Conservation (phyloP, 2,329 filamentous ascomycete species). For the Venturiaceae sp. region DNA sequence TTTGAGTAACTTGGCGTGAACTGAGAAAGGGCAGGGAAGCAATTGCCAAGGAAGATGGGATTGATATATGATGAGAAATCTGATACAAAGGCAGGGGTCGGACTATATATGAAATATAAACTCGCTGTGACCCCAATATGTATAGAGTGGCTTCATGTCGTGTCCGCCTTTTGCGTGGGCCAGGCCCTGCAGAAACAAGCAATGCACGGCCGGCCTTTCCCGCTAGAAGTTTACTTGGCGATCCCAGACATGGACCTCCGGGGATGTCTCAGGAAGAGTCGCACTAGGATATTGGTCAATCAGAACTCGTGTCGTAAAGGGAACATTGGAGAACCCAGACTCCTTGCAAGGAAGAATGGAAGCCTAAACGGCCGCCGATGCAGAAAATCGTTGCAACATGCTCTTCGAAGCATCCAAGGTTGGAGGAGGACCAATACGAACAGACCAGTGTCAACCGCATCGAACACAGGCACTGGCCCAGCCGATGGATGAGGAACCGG, state of each 20-base stretch:
- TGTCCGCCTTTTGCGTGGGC: neutral
- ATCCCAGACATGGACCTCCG: neutral
- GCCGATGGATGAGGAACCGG: neutral
- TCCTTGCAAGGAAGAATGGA: neutral
- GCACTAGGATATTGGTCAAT: neutral
- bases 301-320: neutral
- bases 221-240: neutral
- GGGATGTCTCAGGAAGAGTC: neutral
- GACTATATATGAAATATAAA: neutral
- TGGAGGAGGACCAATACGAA: neutral
- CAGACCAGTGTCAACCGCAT: neutral
- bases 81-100: neutral
- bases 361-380: neutral
- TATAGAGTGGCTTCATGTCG: neutral
- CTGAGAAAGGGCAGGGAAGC: neutral
- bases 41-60: neutral
- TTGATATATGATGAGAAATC: neutral
- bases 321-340: neutral
- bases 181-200: conserved; percentile 1
- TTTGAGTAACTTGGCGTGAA: neutral
- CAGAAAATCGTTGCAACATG: neutral
- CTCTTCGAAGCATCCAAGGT: neutral
- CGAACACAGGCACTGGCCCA: neutral
- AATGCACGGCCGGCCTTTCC: conserved; percentile 1
- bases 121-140: neutral